phyloP scores from a whole-genome alignment of 2,329 filamentous ascomycete species.

The Pyricularia sp. region DNA sequence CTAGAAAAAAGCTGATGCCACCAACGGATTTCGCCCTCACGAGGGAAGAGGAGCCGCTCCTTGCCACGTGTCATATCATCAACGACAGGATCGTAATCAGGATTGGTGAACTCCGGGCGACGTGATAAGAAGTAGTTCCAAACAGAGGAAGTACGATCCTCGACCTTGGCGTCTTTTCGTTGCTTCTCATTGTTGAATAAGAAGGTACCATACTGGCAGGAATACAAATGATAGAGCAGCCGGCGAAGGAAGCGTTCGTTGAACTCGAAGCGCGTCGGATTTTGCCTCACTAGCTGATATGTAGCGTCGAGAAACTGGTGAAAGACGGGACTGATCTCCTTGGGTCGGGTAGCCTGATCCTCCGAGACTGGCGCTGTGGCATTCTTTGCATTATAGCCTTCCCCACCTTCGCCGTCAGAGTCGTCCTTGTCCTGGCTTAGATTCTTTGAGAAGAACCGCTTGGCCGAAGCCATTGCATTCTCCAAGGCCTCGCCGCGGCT shows the following conservation, averaged over 20 bases:
- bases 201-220: slow-evolving; percentile 95
- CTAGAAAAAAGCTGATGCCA: slow-evolving; percentile 86
- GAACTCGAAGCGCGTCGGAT: slow-evolving; percentile 87
- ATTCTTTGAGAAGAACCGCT: slow-evolving; percentile 82
- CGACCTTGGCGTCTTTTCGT: slow-evolving; percentile 58
- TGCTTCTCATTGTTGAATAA: slow-evolving; percentile 93
- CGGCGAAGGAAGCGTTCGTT: slow-evolving; percentile 88
- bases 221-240: slow-evolving; percentile 86
- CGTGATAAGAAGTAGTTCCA: slow-evolving; percentile 93
- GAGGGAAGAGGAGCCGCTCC: slow-evolving; percentile 77
- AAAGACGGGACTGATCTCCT: slow-evolving; percentile 91
- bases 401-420: slow-evolving; percentile 44
- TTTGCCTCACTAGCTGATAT: slow-evolving; percentile 79
- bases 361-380: slow-evolving; percentile 25
- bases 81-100: slow-evolving; percentile 62
- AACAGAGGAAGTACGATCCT: slow-evolving; percentile 71
- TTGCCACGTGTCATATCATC: slow-evolving; percentile 73
- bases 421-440: slow-evolving; percentile 50
- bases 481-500: slow-evolving; percentile 68
- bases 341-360: slow-evolving; percentile 67
- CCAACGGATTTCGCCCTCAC: slow-evolving; percentile 74
- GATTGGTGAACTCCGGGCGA: slow-evolving; percentile 72
- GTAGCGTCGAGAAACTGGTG: slow-evolving; percentile 94
- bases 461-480: slow-evolving; percentile 74
- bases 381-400: slow-evolving; percentile 23